phyloP scores from a whole-genome alignment of 139 green algal genomes.

The Chlamydomonas urium region DNA sequence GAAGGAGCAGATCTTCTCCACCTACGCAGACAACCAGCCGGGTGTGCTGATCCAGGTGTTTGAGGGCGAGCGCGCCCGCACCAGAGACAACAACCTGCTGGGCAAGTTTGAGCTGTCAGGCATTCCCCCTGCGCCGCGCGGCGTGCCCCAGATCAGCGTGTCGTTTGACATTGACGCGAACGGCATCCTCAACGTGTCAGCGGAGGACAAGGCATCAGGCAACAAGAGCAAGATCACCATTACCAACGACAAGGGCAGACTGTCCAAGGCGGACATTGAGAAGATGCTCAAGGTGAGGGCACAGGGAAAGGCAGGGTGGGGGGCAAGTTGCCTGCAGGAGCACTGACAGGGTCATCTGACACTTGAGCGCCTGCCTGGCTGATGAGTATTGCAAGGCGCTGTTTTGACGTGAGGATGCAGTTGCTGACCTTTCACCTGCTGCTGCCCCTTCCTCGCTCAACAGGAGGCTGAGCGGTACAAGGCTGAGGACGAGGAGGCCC shows the following conservation, averaged over 20 bases:
- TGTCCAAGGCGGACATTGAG: constrained; percentile 98
- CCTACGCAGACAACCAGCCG: constrained; percentile 98
- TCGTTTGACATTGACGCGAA: constrained; percentile 99
- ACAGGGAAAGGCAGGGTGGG: constrained; percentile 94
- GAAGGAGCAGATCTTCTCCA: constrained; percentile 99
- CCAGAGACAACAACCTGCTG: constrained; percentile 87
- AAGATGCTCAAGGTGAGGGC: constrained; percentile 88
- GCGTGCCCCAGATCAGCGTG: constrained; percentile 95
- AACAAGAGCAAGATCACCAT: constrained; percentile 96
- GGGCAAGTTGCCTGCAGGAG: too few species aligned
- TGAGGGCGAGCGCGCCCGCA: constrained; percentile 69
- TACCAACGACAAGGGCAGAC: constrained; percentile 97
- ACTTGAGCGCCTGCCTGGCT: too few species aligned
- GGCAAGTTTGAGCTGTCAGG: constrained; percentile 94
- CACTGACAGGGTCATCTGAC: too few species aligned
- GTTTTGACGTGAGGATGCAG: too few species aligned
- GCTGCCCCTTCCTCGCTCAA: too few species aligned
- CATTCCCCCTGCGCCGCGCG: constrained; percentile 91
- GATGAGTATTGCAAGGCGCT: too few species aligned
- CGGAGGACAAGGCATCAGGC: constrained; percentile 95
- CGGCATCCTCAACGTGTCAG: constrained; percentile 98
- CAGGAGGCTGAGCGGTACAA: constrained; percentile 92
- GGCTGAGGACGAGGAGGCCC: constrained; percentile 80
- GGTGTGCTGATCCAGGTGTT: constrained; percentile 91
- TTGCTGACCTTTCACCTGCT: too few species aligned